A percentile compares a stretch with the other conserved stretches of the same genome.
Evolutionary conservation across 2,329 filamentous ascomycete genomes (phyloP).

Genomic region (Phaeosphaeriaceae sp.): DNA sequence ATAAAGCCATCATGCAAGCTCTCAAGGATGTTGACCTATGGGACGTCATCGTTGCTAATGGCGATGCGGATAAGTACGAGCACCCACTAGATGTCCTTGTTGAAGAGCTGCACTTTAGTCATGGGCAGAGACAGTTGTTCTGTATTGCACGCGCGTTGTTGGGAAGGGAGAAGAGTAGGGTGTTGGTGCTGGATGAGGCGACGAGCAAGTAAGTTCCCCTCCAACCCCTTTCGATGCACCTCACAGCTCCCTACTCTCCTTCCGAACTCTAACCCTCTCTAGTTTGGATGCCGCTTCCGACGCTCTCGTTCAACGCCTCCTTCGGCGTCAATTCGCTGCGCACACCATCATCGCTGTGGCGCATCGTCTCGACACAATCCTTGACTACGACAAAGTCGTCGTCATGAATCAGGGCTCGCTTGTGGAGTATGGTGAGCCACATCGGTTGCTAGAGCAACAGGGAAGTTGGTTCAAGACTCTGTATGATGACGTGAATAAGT

Average conservation of each 20-base stretch:
- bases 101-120: slow-evolving; percentile 40
- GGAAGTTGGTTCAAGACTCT: slow-evolving; percentile 43
- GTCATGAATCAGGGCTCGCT: slow-evolving; percentile 61
- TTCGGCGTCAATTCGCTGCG: slow-evolving; percentile 61
- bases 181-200: slow-evolving; percentile 45
- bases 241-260: too few relatives aligned
- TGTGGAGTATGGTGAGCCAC: slow-evolving; percentile 52
- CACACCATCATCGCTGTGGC: slow-evolving; percentile 69
- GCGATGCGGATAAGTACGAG: slow-evolving; percentile 38
- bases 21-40: slow-evolving; percentile 58
- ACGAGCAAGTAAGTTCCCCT: slow-evolving; percentile 38
- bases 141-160: slow-evolving; percentile 68
- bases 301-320: slow-evolving; percentile 63
- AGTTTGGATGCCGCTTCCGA: slow-evolving; percentile 68
- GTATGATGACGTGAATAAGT: slow-evolving; percentile 29
- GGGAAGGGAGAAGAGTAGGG: slow-evolving; percentile 28
- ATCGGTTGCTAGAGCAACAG: slow-evolving; percentile 36
- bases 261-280: too few relatives aligned
- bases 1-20: slow-evolving; percentile 52
- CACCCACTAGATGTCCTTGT: slow-evolving; percentile 43
- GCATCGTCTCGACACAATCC: slow-evolving; percentile 64
- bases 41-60: slow-evolving; percentile 46
- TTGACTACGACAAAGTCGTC: slow-evolving; percentile 61
- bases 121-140: slow-evolving; percentile 71
- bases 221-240: too few relatives aligned